Base-by-base conservation (phyloP, 2,329 filamentous ascomycete species). In the Fusarium fracticaudum region DNA sequence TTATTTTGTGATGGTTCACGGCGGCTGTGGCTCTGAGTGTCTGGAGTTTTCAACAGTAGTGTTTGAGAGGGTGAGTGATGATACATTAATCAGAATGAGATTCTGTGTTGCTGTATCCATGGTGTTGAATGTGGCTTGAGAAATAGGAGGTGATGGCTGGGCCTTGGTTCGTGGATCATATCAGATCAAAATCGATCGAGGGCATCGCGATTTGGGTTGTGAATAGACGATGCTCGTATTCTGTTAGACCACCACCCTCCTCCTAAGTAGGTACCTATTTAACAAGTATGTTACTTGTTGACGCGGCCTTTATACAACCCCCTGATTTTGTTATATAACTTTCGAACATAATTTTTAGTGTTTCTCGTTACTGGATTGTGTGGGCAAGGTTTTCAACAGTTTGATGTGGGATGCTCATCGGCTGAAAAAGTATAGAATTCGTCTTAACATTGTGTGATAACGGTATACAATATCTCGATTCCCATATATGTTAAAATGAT, bases 1-100 rank as follows among this genome's bases (percentile, higher is more conserved):
- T 72, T 72, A 57, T 68, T 61, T 74, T 59, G 53, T 40, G 50
- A 44, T 44, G 55, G 54, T 55, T 74, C 29, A 61, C 61, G 57
- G 58, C 50, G 71, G 67, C 64, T 59, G 59, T 64, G 50, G 57
- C 55, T 61, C 61, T 33, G 35, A 50, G 33, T 41, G 60, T 71
- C 55, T 71, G 31, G 61, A 48, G 57, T 67, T 57, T 26, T 35
- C 5, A 59, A 37, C 10, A 38, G 22, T 26, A 59, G 38, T 18
- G 40, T 31, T 41, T 64, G 45, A 22, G 31, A 48, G 17, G 9
- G 26, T 22, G n/a, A 43, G 11, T 29, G 41, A 59, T 59, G 18
- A 14, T 8, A 48, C 41, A 17, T 26, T 26, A n/a, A 17, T 22
- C 13, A 26, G 26, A 9, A n/a, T 48, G 40, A 48, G 15, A 6